Evolutionary conservation across 108 stramenopile species (phyloP), one percentile per base, ranked within the genome.

Genomic region (Nitzschia putrida): DNA sequence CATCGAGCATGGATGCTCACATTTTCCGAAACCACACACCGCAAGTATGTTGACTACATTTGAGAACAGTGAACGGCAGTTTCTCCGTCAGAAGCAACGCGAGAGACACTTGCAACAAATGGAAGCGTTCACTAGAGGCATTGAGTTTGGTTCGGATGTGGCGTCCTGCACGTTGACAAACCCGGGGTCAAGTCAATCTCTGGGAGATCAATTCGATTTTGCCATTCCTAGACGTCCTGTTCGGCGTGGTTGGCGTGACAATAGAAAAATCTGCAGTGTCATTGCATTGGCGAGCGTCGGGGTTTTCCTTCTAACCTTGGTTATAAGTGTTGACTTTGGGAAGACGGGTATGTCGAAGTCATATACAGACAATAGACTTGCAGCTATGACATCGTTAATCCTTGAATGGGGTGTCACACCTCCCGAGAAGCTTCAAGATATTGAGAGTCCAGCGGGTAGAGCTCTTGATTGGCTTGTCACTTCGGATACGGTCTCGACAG

Each of bases 11-110:
- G 3, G 29, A 34, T 34, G 29, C 29, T 34, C 29, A 34, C 29
- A 34, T 34, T 34, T 34, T 34, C 29, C 3, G 29, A 34, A 34
- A 34, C 29, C 4, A 34, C 29, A 34, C 29, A 34, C 29, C 29
- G 23, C 43, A 37, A 64, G 3, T 14, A 75, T 75, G 74, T 40
- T 75, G 45, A 75, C 21, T 45, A 75, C 74, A 0, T 75, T 75
- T 50, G 66, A 75, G 43, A 75, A 75, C 43, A 42, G 20, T 8
- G 59, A 47, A 9, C 66, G 66, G 7, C 67, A 68, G 4, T 29
- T 60, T 41, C 59, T 29, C 14, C 66, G 74, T 7, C 74, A 67
- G 2, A 39, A 38, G 29, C 58, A 75, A 45, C 66, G 74, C 16
- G 74, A 75, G 25, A 8, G 50, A 11, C 74, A 75, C 59, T 21